A percentile compares a stretch with the other conserved stretches of the same genome.
phyloP scores from a whole-genome alignment of 179 eudicot species.

The Gypsophila paniculata region DNA sequence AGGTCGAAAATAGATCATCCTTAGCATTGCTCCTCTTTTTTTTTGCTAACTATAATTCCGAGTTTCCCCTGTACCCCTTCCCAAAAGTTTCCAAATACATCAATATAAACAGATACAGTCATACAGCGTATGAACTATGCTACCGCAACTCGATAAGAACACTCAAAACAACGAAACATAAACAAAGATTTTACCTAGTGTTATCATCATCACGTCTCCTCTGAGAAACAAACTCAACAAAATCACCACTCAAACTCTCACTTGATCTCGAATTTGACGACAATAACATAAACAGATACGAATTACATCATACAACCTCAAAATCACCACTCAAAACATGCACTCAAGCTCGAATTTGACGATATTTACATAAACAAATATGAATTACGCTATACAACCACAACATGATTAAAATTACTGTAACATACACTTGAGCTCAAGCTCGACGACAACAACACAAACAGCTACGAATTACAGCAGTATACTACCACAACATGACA shows the following conservation, averaged over 20 bases:
- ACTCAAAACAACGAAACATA: neutral
- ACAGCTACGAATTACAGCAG: no score
- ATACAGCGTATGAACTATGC: neutral
- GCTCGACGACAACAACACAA: no score
- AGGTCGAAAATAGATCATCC: no score
- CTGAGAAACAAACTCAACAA: conserved; percentile 30
- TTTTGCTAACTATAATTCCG: no score
- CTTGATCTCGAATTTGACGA: conserved; percentile 30
- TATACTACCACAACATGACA: no score
- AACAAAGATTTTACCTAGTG: no score
- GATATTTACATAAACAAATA: neutral
- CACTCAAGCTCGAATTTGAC: conserved; percentile 34
- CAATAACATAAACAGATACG: neutral
- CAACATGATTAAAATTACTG: no score
- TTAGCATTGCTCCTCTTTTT: no score
- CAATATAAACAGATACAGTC: neutral
- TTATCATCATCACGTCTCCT: neutral
- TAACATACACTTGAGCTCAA: no score
- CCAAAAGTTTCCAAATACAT: neutral
- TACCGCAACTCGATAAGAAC: neutral
- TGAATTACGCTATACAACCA: neutral
- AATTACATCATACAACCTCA: conserved; percentile 9
- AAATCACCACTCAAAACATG: conserved; percentile 37
- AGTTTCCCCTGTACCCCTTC: no score
- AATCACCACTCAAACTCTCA: conserved; percentile 37